These are phyloP conservation scores for Neofusicoccum kwambonambiense DNA, from an alignment of 2,329 filamentous ascomycete species.

Conservation along the genomic window DNA sequence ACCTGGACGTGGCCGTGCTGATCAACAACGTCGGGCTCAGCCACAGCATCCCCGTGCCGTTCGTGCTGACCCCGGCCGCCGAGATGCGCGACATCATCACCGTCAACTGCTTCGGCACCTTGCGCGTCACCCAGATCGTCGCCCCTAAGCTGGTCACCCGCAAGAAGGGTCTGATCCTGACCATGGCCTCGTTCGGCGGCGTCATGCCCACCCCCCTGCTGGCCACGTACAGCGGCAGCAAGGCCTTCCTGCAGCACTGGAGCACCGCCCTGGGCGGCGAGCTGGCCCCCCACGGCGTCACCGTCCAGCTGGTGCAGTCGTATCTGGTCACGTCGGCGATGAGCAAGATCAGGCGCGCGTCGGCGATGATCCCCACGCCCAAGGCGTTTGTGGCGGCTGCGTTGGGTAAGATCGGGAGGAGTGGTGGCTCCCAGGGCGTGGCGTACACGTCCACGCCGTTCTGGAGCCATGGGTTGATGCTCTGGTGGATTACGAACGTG, in stretches of 20 bases:
- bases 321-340: conserved; percentile 95
- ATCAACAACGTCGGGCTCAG: conserved; percentile 97
- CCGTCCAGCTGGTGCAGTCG: conserved; percentile 87
- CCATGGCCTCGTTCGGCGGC: conserved; percentile 96
- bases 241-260: conserved; percentile 98
- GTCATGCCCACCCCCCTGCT: conserved; percentile 88
- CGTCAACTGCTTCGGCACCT: conserved; percentile 90
- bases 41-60: conserved; percentile 89
- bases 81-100: conserved; percentile 90
- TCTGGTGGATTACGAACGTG: conserved; percentile 70
- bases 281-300: conserved; percentile 74
- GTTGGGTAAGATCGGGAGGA: conserved; percentile 75
- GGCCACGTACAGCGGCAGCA: conserved; percentile 95
- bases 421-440: conserved; percentile 73
- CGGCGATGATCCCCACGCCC: conserved; percentile 74
- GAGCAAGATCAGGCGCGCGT: conserved; percentile 88
- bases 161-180: conserved; percentile 84
- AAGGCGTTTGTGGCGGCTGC: conserved; percentile 77
- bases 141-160: conserved; percentile 81
- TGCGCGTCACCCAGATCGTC: conserved; percentile 82
- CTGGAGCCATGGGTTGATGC: conserved; percentile 88
- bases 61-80: conserved; percentile 72
- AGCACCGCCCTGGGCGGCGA: conserved; percentile 82
- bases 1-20: conserved; percentile 79
- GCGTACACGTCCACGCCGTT: conserved; percentile 86